These are phyloP conservation scores for Marasmius sp. DNA, from an alignment of 1,284 basidiomycete genomes.

Conservation along the genomic window DNA sequence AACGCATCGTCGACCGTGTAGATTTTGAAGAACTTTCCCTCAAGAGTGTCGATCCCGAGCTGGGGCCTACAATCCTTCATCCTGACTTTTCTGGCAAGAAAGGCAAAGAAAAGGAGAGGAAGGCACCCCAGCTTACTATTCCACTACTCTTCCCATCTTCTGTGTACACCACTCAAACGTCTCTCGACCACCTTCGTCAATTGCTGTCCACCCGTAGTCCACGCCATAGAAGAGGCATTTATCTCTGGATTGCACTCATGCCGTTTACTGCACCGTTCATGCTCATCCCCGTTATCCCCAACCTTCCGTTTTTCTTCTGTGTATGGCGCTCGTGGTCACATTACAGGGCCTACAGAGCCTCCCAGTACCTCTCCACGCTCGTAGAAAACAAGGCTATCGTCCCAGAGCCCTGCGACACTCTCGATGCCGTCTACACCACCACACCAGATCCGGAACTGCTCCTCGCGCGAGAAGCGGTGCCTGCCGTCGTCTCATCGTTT, in stretches of 20 bases:
- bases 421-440: slow-evolving; percentile 59
- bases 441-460: slow-evolving; percentile 31
- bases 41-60: slow-evolving; percentile 65
- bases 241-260: slow-evolving; percentile 55
- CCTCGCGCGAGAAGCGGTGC: slow-evolving; percentile 55
- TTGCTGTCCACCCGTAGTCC: slow-evolving; percentile 58
- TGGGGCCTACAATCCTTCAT: slow-evolving; percentile 48
- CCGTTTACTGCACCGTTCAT: slow-evolving; percentile 74
- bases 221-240: slow-evolving; percentile 64
- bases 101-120: slow-evolving; percentile 11
- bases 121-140: slow-evolving; percentile 42
- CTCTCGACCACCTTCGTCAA: slow-evolving; percentile 52
- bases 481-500: slow-evolving; percentile 46
- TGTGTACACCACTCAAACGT: slow-evolving; percentile 38
- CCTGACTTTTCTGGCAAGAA: slow-evolving; percentile 17
- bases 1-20: slow-evolving; percentile 64
- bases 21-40: slow-evolving; percentile 78
- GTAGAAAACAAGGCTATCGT: slow-evolving; percentile 54
- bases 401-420: slow-evolving; percentile 48
- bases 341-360: slow-evolving; percentile 74
- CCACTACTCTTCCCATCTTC: slow-evolving; percentile 69
- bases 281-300: slow-evolving; percentile 76
- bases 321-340: slow-evolving; percentile 83
- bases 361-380: slow-evolving; percentile 64
- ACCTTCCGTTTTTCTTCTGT: slow-evolving; percentile 83